phyloP scores from a whole-genome alignment of 169 alveolate species.

The Pseudocohnilembus persalinus region DNA sequence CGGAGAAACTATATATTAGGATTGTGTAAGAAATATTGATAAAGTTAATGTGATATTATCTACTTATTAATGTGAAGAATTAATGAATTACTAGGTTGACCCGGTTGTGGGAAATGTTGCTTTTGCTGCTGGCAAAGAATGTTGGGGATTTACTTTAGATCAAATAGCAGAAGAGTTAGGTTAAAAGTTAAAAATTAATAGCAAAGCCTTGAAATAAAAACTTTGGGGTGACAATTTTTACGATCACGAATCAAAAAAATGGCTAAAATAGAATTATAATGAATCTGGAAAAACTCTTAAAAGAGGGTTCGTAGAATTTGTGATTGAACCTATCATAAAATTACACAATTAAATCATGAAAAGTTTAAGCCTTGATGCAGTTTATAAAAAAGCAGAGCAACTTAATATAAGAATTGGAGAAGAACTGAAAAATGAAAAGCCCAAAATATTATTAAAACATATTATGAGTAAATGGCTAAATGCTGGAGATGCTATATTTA shows the following conservation, averaged over 20 bases:
- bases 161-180: conserved; percentile 56
- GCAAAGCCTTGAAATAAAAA: conserved; percentile 34
- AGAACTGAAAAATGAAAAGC: conserved; percentile 43
- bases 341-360: conserved; percentile 42
- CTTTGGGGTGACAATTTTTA: conserved; percentile 72
- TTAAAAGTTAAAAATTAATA: conserved; percentile 42
- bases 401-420: conserved; percentile 39
- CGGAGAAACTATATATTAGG: conserved; percentile 70
- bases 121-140: conserved; percentile 48
- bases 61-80: conserved; percentile 58
- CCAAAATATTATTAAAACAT: conserved; percentile 42
- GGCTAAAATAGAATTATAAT: conserved; percentile 39
- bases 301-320: conserved; percentile 58
- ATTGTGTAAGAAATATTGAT: conserved; percentile 57
- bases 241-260: conserved; percentile 54
- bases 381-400: background rate
- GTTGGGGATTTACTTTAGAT: conserved; percentile 52
- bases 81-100: conserved; percentile 56
- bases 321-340: conserved; percentile 62
- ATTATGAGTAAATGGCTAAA: conserved; percentile 51
- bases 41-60: conserved; percentile 65
- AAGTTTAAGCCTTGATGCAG: conserved; percentile 26
- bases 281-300: conserved; percentile 41
- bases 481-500: conserved; percentile 58
- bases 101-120: conserved; percentile 58